Evolutionary conservation across 176 grass and related monocot species (phyloP), one percentile per base, ranked within the genome.

Genomic region (Aegilops tauschii): DNA sequence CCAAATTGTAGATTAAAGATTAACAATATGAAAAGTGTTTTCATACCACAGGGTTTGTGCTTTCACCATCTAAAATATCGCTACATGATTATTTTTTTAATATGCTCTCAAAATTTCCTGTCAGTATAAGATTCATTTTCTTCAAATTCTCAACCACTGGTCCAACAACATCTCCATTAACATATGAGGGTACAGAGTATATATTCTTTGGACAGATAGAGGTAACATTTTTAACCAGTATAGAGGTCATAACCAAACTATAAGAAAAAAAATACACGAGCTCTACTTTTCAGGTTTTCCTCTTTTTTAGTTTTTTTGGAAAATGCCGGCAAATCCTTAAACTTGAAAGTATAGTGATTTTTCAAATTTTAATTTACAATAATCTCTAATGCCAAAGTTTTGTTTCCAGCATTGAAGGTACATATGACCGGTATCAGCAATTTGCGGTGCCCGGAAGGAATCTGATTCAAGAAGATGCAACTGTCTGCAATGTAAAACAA

Each of bases 321-420:
- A 40, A 69, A 36, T 69, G 32, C 32, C 3, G 8, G 66, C 31
- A 69, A 36, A 9, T 35, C 35, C 35, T 71, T 39, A 39, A 73
- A 45, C 5, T 45, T 25, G 11, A 45, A 73, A 73, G 5, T 25
- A 28, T 12, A 71, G 7, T 31, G 12, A 45, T 45, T 73, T 63
- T 40, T 3, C 16, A 3, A 17, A 16, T 66, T 27, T 12, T 30
- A 69, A 76, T 72, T 72, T 73, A 14, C 36, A n/a, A 14, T 3
- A 12, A 44, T 44, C 10, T 73, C 21, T 73, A 44, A 47, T 83
- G 18, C 20, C 28, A 49, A 65, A 23, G 63, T 74, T 74, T 40
- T 44, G 17, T 79, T 89, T 83, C 36, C 87, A 92, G 90, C 90
- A 89, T 92, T 36, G 87, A 89, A 87, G 74, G 36, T 58, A 89